These are phyloP conservation scores for Leucocoprinus leucothites DNA, from an alignment of 768 basidiomycete species.

Conservation along the genomic window DNA sequence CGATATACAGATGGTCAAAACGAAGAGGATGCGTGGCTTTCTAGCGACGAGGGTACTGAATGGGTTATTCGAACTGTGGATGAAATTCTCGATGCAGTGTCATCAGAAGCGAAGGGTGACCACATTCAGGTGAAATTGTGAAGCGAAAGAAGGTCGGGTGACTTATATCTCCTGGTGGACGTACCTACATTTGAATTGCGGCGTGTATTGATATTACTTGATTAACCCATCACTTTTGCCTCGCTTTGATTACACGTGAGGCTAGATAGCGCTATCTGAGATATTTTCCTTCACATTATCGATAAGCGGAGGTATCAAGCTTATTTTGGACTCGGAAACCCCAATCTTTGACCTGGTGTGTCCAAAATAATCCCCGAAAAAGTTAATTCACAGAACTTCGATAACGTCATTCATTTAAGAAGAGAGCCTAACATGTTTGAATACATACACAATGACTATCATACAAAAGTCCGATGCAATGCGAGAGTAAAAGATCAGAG, in stretches of 20 bases:
- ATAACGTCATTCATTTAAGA: constrained; percentile 12
- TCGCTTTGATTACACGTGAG: constrained; percentile 34
- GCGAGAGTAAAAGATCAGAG: constrained; percentile 6
- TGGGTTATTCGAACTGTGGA: constrained; percentile 88
- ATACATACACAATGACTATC: constrained; percentile 8
- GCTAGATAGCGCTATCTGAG: constrained; percentile 22
- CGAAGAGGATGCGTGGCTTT: constrained; percentile 76
- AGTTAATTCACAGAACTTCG: constrained; percentile 5
- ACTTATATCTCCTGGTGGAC: constrained; percentile 26
- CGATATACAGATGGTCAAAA: constrained; percentile 55
- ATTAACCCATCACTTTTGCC: constrained; percentile 24
- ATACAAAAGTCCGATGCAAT: constrained; percentile 11
- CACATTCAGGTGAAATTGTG: constrained; percentile 61
- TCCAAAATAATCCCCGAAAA: constrained; percentile 4
- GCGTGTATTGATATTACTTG: constrained; percentile 36
- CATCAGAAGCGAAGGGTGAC: constrained; percentile 41
- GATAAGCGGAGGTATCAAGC: constrained; percentile 16
- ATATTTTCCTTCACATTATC: constrained; percentile 24
- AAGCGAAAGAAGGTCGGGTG: constrained; percentile 34
- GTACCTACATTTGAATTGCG: constrained; percentile 34
- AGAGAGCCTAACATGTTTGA: background rate
- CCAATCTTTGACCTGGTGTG: constrained; percentile 4
- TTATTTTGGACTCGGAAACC: constrained; percentile 9
- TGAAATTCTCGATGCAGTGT: constrained; percentile 72
- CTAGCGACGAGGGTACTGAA: constrained; percentile 82